These are phyloP conservation scores for Bacterosira constricta DNA, from an alignment of 108 stramenopile species.

Conservation along the genomic window DNA sequence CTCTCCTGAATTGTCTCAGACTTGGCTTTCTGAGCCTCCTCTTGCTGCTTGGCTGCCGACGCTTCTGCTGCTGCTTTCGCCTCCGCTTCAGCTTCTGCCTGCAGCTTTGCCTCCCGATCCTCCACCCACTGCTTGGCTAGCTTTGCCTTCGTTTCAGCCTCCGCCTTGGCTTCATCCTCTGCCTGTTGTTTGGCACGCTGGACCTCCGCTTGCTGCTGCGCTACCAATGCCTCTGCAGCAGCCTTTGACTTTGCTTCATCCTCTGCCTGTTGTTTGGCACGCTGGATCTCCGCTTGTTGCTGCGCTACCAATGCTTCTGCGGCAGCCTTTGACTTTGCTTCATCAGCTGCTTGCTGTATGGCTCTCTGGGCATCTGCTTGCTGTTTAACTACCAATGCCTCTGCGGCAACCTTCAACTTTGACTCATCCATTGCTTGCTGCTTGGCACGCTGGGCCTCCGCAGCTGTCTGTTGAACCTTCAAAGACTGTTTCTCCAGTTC, in stretches of 20 bases:
- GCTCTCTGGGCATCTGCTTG: too few species aligned
- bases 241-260: not conserved
- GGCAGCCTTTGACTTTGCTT: not conserved
- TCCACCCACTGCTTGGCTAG: not conserved
- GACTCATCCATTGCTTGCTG: not conserved
- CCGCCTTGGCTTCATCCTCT: not conserved
- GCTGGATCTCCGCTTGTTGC: not conserved
- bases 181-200: not conserved
- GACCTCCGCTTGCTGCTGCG: not conserved
- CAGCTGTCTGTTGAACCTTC: not conserved
- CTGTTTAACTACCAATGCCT: not conserved
- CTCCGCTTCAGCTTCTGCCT: not conserved
- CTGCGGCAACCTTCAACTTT: not conserved
- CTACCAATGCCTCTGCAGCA: not conserved
- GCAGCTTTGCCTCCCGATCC: not conserved
- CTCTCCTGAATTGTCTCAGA: not conserved
- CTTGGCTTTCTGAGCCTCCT: conserved; percentile 1
- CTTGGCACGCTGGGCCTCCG: not conserved
- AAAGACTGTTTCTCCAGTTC: conserved; percentile 1
- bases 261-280: conserved; percentile 7
- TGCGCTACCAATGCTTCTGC: not conserved
- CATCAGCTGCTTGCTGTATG: not conserved
- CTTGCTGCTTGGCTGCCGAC: not conserved
- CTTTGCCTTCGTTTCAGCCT: not conserved
- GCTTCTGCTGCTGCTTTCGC: not conserved